These are phyloP conservation scores for Groenewaldozyma auringiensis DNA, from an alignment of 1,139 yeast genomes.

Conservation along the genomic window DNA sequence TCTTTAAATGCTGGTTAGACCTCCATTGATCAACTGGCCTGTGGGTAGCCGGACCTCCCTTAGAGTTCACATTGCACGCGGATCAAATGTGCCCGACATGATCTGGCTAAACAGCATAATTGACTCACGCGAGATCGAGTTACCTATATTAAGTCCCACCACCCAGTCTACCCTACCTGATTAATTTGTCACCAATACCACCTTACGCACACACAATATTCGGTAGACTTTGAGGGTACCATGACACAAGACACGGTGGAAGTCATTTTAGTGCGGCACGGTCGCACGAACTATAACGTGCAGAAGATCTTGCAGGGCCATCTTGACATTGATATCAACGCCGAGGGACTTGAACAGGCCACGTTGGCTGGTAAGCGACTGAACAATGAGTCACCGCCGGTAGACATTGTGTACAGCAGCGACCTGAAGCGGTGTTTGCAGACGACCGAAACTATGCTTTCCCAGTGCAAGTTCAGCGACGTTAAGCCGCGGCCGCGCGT, in stretches of 20 bases:
- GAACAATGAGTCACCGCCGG: slow-evolving; percentile 6
- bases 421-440: slow-evolving; percentile 27
- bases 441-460: slow-evolving; percentile 23
- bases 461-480: slow-evolving; percentile 13
- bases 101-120: no score
- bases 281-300: slow-evolving; percentile 68
- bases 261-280: slow-evolving; percentile 65
- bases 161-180: no score
- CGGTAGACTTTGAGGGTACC: no score
- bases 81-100: no score
- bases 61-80: no score
- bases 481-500: slow-evolving; percentile 4
- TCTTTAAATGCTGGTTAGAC: no score
- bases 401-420: slow-evolving; percentile 28
- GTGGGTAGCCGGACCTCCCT: no score
- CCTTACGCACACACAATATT: no score
- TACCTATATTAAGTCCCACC: no score
- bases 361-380: slow-evolving; percentile 20
- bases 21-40: no score
- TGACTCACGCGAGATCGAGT: no score
- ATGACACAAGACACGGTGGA: slow-evolving; percentile 32
- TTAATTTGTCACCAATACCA: no score
- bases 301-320: slow-evolving; percentile 71
- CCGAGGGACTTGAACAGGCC: slow-evolving; percentile 22
- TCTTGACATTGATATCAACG: slow-evolving; percentile 26